Evolutionary conservation across 1,284 basidiomycete genomes (phyloP), one percentile per base, ranked within the genome.

Genomic region (Thecaphora thlaspeos): DNA sequence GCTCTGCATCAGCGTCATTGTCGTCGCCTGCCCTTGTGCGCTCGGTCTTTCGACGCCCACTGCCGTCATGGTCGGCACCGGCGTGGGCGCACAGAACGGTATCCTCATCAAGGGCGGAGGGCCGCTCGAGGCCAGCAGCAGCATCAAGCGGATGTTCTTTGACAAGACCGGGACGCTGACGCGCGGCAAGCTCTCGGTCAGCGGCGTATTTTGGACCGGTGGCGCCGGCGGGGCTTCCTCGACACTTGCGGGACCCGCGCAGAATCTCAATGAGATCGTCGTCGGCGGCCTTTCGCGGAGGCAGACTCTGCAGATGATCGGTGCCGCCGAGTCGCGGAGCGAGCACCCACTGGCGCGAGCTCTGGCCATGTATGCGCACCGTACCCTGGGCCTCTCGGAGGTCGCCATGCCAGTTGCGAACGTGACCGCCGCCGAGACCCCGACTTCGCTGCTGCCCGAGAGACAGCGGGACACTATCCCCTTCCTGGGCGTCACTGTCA

Each of bases 81-180:
- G 95, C 0, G 87, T 98, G 48, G 95, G 95, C 1, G 95, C 95
- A 12, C 84, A 89, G 81, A 92, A 97, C 73, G 95, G 95, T 0
- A 98, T 99, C 61, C 81, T 99, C 43, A 97, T 98, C 85, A 98
- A 98, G 78, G 93, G 95, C 41, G 95, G 93, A 3, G 83, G 88
- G 19, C 92, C 95, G 2, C 82, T 99, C 39, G 95, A 99, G 77
- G 91, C 91, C 3, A 92, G 90, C 75, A 86, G 85, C 68, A 83
- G 83, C 46, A 87, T 98, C 70, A 85, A 85, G 72, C 83, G 85
- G 32, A 86, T 98, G 65, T 84, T 96, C 0, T 80, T 98, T 50
- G 95, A 99, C 83, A 99, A 99, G 83, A 99, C 95, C 0, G 95
- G 95, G 4, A 99, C 95, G 0, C 86, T 99, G 14, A 98, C 95